A percentile compares a stretch with the other conserved stretches of the same genome.
Evolutionary conservation across 2,329 filamentous ascomycete species (phyloP).

Genomic region (Nigrospora sphaerica): DNA sequence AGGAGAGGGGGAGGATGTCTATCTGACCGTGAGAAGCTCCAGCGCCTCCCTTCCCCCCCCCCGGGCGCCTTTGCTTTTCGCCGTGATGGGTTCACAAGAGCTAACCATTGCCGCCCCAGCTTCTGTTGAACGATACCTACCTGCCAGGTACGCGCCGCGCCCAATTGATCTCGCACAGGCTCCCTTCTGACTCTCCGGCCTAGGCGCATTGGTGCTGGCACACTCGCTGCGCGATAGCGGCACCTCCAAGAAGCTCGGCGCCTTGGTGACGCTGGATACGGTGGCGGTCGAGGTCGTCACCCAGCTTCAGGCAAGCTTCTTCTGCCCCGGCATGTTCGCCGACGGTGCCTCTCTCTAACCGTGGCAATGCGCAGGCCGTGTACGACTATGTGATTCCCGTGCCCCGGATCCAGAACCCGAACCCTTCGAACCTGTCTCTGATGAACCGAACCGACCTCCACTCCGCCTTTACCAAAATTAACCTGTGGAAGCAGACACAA

Average conservation of each 20-base stretch:
- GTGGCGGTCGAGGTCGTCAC: conserved; percentile 68
- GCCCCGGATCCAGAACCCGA: conserved; percentile 67
- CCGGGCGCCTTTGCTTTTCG: no score
- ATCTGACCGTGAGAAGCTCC: conserved; percentile 5
- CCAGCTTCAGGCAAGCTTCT: conserved; percentile 62
- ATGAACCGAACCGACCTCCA: conserved; percentile 89
- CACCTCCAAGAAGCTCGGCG: conserved; percentile 77
- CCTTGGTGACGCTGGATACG: conserved; percentile 74
- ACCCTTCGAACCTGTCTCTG: conserved; percentile 75
- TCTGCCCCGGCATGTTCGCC: not conserved
- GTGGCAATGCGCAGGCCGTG: conserved; percentile 48
- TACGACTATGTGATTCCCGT: conserved; percentile 90
- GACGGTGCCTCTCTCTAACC: not conserved
- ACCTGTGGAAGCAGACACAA: conserved; percentile 84
- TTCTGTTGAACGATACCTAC: conserved; percentile 87
- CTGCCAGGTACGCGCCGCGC: conserved; percentile 62
- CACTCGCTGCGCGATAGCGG: conserved; percentile 91
- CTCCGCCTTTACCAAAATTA: conserved; percentile 93
- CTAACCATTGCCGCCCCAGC: conserved; percentile 40
- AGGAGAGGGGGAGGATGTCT: conserved; percentile 14
- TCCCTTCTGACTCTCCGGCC: conserved; percentile 8
- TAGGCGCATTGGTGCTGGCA: conserved; percentile 86
- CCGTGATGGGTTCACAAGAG: no score
- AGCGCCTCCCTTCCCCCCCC: no score
- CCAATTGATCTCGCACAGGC: no score